Percentiles rank a stretch among this genome's conserved stretches.
These are phyloP conservation scores for Phylloporus rhodoxanthus DNA, from an alignment of 768 basidiomycete genomes.

Conservation along the genomic window DNA sequence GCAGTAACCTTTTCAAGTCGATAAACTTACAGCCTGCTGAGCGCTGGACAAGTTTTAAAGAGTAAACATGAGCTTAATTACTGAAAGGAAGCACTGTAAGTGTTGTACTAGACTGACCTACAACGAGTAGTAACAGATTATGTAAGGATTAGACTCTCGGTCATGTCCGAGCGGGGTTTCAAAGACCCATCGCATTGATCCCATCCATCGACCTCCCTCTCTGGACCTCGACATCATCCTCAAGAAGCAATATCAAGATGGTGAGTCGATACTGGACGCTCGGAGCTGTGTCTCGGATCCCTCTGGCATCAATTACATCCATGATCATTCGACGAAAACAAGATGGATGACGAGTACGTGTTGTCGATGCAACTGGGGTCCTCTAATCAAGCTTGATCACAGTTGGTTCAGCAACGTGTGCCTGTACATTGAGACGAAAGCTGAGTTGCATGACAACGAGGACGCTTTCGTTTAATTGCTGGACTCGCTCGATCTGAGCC, in stretches of 20 bases:
- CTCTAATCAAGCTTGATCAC: constrained; percentile 17
- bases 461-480: constrained; percentile 37
- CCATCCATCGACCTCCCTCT: not conserved
- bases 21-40: too few relatives aligned
- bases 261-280: constrained; percentile 37
- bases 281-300: constrained; percentile 29
- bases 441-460: constrained; percentile 37
- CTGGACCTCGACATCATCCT: constrained; percentile 24
- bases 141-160: constrained; percentile 10
- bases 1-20: not conserved
- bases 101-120: not conserved
- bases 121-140: constrained; percentile 1
- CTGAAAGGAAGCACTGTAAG: too few relatives aligned
- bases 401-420: constrained; percentile 23
- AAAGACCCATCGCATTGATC: not conserved
- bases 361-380: constrained; percentile 31
- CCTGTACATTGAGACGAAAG: constrained; percentile 17
- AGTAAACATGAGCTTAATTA: too few relatives aligned
- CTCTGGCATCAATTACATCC: constrained; percentile 37
- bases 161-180: constrained; percentile 19
- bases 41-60: too few relatives aligned
- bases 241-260: constrained; percentile 42
- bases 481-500: constrained; percentile 31
- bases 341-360: constrained; percentile 50
- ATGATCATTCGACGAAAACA: constrained; percentile 21